Base-by-base conservation (phyloP, 179 eudicot species). In the Camellia oleifera region DNA sequence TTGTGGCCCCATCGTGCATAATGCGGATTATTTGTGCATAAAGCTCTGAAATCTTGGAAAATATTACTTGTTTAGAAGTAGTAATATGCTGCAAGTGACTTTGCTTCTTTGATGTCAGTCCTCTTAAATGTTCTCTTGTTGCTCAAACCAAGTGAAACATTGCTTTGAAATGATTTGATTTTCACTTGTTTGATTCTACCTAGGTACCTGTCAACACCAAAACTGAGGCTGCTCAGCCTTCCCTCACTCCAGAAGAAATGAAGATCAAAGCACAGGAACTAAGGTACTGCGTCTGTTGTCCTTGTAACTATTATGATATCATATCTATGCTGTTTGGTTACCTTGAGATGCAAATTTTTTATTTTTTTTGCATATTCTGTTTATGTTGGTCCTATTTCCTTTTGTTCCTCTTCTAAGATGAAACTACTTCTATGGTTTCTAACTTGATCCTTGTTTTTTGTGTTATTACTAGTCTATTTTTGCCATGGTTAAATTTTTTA, bases 211-310 rank as follows among this genome's bases (percentile, higher is more conserved):
- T 85, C 62, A 87, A 81, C 77, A 77, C 89, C 57, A 87, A 87
- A 77, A 77, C 69, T 23, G 92, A 86, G 83, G 90, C 91, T 83
- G 89, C 97, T 40, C 92, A 92, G 82, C 90, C 92, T 82, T 74
- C 92, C 32, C 90, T 96, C 66, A 92, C 97, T 54, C 96, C 97
- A 64, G 99, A 96, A 88, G 98, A 96, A 83, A 87, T 90, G 84
- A 92, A 84, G 88, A 85, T 85, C 72, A 95, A 96, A 86, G 84
- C 92, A 72, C 88, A 87, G 72, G 98, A 96, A 82, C 88, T 94
- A 57, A 94, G 95, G 99, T 96, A 84, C 45, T 57, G 7, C 9
- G 64, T 44, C 5, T 68, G 9, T 74, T 42, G 32, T 17, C 67
- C 66, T 58, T 74, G 2, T 44, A 23, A 52, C 52, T 14, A 15